Conservation (phyloP, 2,329 filamentous ascomycete species). For the Ceratocystis cacaofunesta region DNA sequence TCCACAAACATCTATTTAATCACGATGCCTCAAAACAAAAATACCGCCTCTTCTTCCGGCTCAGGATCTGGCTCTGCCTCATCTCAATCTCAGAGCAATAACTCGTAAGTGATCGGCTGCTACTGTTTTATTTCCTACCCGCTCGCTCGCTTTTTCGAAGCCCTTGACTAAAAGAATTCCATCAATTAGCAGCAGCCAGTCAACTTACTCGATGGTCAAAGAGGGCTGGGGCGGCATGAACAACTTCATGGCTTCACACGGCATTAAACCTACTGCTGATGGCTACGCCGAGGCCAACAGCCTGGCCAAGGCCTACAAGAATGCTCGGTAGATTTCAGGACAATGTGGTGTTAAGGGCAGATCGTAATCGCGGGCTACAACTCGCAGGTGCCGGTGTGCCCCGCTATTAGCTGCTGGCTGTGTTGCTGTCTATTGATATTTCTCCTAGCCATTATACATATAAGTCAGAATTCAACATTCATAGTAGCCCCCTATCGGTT, state of each 20-base stretch:
- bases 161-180: neutral
- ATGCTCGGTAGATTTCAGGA: neutral
- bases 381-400: neutral
- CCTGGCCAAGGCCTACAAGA: neutral
- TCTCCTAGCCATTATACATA: neutral
- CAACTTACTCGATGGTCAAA: slow-evolving; percentile 6
- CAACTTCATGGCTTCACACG: neutral
- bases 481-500: neutral
- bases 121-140: neutral
- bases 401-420: neutral
- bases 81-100: neutral
- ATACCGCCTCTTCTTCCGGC: neutral
- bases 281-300: neutral
- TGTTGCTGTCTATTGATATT: neutral
- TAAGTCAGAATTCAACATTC: neutral
- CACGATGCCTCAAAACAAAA: neutral
- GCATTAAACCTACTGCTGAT: neutral
- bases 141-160: neutral
- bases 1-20: neutral
- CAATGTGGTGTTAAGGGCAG: neutral
- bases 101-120: neutral
- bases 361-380: too few species aligned
- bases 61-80: neutral
- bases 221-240: neutral
- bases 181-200: slow-evolving; percentile 22